Evolutionary conservation across 2,329 filamentous ascomycete genomes (phyloP).

Genomic region (Fusarium circinatum): DNA sequence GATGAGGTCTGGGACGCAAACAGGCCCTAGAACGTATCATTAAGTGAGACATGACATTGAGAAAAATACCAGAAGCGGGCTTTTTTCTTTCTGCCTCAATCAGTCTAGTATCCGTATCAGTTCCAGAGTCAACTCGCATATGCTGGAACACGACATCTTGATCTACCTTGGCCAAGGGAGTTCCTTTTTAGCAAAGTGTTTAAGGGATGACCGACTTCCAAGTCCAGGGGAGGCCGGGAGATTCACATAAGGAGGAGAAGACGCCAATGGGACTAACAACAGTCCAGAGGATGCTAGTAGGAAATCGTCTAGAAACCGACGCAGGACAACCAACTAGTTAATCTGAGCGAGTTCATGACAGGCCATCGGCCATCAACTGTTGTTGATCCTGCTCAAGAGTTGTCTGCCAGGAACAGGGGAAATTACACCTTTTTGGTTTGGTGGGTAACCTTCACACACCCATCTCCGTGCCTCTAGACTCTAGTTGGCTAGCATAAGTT

Average conservation of each 20-base stretch:
- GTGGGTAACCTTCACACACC: conserved; percentile 7
- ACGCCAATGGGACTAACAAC: conserved; percentile 9
- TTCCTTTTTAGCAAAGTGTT: background rate
- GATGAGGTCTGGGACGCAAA: conserved; percentile 26
- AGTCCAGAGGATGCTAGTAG: conserved; percentile 14
- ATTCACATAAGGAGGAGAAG: conserved; percentile 11
- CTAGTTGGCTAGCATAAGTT: conserved; percentile 3
- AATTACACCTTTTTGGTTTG: conserved; percentile 25
- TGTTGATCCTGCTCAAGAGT: conserved; percentile 8
- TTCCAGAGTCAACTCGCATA: conserved; percentile 16
- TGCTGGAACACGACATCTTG: conserved; percentile 5
- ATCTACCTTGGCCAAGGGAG: conserved; percentile 5
- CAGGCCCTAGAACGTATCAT: conserved; percentile 9
- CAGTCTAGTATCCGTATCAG: conserved; percentile 19
- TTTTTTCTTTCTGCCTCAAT: conserved; percentile 2
- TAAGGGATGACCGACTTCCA: conserved; percentile 10
- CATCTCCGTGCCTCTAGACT: conserved; percentile 10
- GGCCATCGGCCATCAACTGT: background rate
- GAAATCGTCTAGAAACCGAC: background rate
- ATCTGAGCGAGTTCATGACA: background rate
- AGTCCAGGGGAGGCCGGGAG: conserved; percentile 11
- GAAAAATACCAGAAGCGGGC: conserved; percentile 20
- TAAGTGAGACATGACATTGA: conserved; percentile 20
- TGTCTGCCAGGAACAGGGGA: conserved; percentile 21
- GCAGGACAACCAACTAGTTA: background rate